A percentile compares a stretch with the other conserved stretches of the same genome.
Evolutionary conservation across 106 monocot genomes (phyloP).

Genomic region (Platanthera guangdongensis): DNA sequence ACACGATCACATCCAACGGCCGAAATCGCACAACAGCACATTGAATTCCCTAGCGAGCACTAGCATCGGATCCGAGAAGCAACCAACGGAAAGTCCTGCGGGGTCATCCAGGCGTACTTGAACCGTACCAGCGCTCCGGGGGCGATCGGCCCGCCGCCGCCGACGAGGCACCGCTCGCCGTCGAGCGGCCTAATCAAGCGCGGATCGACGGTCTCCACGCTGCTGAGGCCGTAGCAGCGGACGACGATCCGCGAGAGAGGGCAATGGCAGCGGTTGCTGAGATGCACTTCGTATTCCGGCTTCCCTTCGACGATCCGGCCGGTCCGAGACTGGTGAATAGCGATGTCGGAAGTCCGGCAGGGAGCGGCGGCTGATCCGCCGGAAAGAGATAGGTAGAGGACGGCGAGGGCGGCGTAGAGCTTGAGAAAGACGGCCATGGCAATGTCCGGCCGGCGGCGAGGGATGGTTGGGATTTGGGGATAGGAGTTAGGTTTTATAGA

Average conservation of each 20-base stretch:
- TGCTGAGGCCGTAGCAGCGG: conserved; percentile 65
- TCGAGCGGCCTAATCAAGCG: conserved; percentile 39
- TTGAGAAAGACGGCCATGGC: not conserved
- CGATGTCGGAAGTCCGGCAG: conserved; percentile 23
- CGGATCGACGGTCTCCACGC: conserved; percentile 45
- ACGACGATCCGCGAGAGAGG: conserved; percentile 38
- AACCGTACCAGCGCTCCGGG: conserved; percentile 37
- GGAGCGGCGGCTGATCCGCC: conserved; percentile 2
- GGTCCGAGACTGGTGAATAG: conserved; percentile 29
- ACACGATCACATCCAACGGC: conserved; percentile 6
- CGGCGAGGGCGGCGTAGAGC: conserved; percentile 8
- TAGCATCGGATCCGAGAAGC: conserved; percentile 40
- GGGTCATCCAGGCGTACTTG: conserved; percentile 76
- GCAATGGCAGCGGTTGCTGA: conserved; percentile 45
- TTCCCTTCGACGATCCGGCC: conserved; percentile 42
- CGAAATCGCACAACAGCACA: conserved; percentile 4
- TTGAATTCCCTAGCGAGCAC: not conserved
- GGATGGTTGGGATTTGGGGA: not conserved
- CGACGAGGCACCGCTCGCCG: conserved; percentile 39
- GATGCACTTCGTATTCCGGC: conserved; percentile 42
- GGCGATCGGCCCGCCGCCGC: conserved; percentile 30
- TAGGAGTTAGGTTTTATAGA: not conserved
- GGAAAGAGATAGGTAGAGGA: not conserved
- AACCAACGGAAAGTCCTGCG: conserved; percentile 62
- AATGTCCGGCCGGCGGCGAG: no score